Percentiles rank a stretch among this genome's conserved stretches.
Evolutionary conservation across 352 stramenopile genomes (phyloP).

Genomic region (Phytopythium delawarense): DNA sequence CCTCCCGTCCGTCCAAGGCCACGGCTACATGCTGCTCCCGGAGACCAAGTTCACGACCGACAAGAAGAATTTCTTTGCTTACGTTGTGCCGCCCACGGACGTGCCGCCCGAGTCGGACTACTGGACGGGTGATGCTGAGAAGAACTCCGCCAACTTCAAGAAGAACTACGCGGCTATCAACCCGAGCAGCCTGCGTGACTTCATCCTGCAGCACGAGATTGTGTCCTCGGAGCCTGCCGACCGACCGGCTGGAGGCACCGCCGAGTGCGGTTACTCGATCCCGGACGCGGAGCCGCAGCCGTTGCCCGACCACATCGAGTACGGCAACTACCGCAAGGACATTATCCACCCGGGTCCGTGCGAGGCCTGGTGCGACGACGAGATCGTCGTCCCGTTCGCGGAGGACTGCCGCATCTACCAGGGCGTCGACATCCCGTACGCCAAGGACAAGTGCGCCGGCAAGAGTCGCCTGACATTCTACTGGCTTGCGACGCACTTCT

Average conservation of each 20-base stretch:
- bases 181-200: slow-evolving; percentile 11
- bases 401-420: slow-evolving; percentile 29
- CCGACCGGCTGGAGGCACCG: slow-evolving; percentile 8
- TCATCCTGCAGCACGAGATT: slow-evolving; percentile 11
- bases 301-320: slow-evolving; percentile 25
- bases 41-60: slow-evolving; percentile 21
- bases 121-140: slow-evolving; percentile 16
- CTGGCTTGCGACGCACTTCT: slow-evolving; percentile 24
- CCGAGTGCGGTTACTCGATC: slow-evolving; percentile 27
- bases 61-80: slow-evolving; percentile 20
- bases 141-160: slow-evolving; percentile 16
- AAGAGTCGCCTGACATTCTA: slow-evolving; percentile 34
- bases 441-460: slow-evolving; percentile 20
- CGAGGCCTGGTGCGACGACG: slow-evolving; percentile 41
- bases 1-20: slow-evolving; percentile 12
- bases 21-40: slow-evolving; percentile 20
- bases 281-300: slow-evolving; percentile 15
- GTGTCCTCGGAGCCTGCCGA: slow-evolving; percentile 1
- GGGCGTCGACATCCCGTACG: slow-evolving; percentile 24
- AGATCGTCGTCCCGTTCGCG: slow-evolving; percentile 32
- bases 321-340: slow-evolving; percentile 21
- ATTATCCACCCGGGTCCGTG: slow-evolving; percentile 39
- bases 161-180: slow-evolving; percentile 8
- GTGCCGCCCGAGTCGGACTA: slow-evolving; percentile 15
- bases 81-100: slow-evolving; percentile 11